phyloP scores from a whole-genome alignment of 2,329 filamentous ascomycete species.

The Diaporthe humulicola region DNA sequence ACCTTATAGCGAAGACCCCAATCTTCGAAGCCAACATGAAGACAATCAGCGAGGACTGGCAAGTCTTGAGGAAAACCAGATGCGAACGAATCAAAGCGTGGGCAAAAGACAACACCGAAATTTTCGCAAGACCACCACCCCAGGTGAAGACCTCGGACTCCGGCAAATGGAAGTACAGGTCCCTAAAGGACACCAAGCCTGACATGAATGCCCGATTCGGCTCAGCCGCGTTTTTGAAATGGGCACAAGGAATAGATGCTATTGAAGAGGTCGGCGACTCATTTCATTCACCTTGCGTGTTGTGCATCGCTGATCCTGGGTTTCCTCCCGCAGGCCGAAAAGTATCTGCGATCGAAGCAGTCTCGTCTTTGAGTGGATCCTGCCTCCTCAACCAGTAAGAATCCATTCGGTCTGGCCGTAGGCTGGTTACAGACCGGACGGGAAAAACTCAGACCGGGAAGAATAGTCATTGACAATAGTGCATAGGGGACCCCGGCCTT shows the following conservation, averaged over 20 bases:
- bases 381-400: neutral
- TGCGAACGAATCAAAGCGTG: constrained; percentile 42
- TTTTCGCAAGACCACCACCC: constrained; percentile 10
- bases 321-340: neutral
- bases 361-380: neutral
- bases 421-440: no score
- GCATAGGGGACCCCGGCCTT: neutral
- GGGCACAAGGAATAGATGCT: constrained; percentile 29
- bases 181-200: constrained; percentile 10
- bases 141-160: neutral
- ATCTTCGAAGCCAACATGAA: neutral
- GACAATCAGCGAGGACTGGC: constrained; percentile 33
- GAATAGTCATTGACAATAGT: no score
- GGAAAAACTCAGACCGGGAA: no score
- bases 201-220: constrained; percentile 27
- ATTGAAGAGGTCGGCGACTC: constrained; percentile 27
- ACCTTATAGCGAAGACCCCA: neutral
- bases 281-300: no score
- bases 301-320: neutral
- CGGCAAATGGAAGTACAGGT: constrained; percentile 9
- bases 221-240: constrained; percentile 26
- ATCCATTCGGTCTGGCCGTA: neutral
- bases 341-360: constrained; percentile 1
- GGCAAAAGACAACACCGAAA: constrained; percentile 39
- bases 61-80: constrained; percentile 42